Evolutionary conservation across 305 asterid genomes (phyloP).

Genomic region (Fraxinus latifolia): DNA sequence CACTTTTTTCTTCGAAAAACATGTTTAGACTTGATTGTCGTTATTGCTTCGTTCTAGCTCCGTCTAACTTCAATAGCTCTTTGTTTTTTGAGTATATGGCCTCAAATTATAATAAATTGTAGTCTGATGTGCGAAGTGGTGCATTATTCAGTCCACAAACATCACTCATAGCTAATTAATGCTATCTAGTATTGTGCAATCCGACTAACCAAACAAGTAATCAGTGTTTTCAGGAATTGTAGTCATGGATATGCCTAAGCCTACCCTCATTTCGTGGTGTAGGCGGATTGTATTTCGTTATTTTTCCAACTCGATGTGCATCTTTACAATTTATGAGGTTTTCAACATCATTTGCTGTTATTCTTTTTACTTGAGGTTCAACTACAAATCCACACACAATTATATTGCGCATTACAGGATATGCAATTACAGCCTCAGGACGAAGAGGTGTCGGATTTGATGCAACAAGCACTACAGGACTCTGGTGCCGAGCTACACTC

Average conservation of each 20-base stretch:
- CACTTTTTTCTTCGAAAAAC: not conserved
- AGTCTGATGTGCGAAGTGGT: not conserved
- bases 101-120: not conserved
- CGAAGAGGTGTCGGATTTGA: slow-evolving; percentile 52
- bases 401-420: slow-evolving; percentile 45
- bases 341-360: not conserved
- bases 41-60: not conserved
- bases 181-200: not conserved
- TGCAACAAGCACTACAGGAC: slow-evolving; percentile 46
- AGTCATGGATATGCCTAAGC: not conserved
- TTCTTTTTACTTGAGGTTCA: not conserved
- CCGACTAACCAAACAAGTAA: not conserved
- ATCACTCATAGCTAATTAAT: not conserved
- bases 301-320: not conserved
- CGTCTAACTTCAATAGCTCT: not conserved
- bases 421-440: slow-evolving; percentile 52
- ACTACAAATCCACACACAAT: not conserved
- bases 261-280: not conserved
- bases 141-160: not conserved
- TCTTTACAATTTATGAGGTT: not conserved
- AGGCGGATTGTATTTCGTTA: not conserved
- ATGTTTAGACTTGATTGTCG: not conserved
- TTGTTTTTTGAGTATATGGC: not conserved
- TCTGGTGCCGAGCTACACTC: slow-evolving; percentile 18
- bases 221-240: not conserved